Percentiles rank a stretch among this genome's conserved stretches.
These are phyloP conservation scores for Lachancea fermentati DNA, from an alignment of 805 yeast genomes.

Conservation along the genomic window DNA sequence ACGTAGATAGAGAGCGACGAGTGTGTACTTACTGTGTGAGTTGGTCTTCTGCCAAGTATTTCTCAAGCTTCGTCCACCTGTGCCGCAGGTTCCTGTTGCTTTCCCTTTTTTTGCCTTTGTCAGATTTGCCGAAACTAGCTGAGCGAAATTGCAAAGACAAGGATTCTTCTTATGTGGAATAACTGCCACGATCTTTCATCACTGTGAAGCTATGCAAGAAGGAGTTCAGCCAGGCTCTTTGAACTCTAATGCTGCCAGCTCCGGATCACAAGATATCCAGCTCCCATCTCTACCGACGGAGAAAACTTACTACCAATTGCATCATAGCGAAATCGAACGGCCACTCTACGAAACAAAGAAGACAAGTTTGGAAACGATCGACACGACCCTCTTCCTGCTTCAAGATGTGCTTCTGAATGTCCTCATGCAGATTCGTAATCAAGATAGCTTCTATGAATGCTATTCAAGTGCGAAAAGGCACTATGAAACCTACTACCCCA, in stretches of 20 bases:
- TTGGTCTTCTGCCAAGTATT: neutral
- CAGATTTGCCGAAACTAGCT: neutral
- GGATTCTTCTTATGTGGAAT: neutral
- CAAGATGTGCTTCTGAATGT: slow-evolving; percentile 6
- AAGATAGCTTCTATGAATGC: slow-evolving; percentile 6
- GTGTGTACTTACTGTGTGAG: too few species aligned
- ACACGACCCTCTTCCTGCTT: slow-evolving; percentile 1
- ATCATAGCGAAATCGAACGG: neutral
- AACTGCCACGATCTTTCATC: neutral
- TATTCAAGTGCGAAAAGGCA: slow-evolving; percentile 6
- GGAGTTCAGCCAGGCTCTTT: neutral
- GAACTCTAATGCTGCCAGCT: neutral
- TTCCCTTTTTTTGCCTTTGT: neutral
- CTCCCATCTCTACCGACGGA: neutral
- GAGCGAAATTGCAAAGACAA: neutral
- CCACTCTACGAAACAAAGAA: neutral
- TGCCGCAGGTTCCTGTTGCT: neutral
- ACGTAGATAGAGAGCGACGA: too few species aligned
- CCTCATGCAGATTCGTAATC: slow-evolving; percentile 5
- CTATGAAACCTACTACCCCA: slow-evolving; percentile 1
- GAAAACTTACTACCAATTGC: neutral
- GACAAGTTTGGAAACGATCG: neutral
- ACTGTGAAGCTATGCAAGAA: neutral
- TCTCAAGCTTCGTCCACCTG: neutral
- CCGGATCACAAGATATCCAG: neutral